Evolutionary conservation across 352 stramenopile species (phyloP).

Genomic region (Phytophthora nicotianae): DNA sequence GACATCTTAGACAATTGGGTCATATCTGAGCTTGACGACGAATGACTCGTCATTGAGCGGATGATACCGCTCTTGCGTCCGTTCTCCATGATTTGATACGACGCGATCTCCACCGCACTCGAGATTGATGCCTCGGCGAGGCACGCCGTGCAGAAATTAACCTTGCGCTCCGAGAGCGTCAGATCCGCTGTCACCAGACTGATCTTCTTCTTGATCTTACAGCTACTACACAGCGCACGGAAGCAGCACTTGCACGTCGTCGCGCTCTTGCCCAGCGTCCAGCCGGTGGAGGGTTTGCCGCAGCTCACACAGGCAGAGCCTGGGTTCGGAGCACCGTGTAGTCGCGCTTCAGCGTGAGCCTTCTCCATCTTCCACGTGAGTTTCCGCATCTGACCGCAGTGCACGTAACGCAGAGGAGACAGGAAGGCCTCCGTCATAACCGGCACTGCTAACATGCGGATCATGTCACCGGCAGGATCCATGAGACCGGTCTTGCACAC

Average conservation of each 20-base stretch:
- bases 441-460: conserved; percentile 43
- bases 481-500: conserved; percentile 48
- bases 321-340: conserved; percentile 33
- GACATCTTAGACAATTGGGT: conserved; percentile 29
- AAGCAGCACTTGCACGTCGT: conserved; percentile 44
- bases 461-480: conserved; percentile 42
- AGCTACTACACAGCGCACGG: conserved; percentile 35
- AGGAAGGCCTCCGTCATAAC: conserved; percentile 48
- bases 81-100: conserved; percentile 39
- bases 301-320: conserved; percentile 32
- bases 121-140: conserved; percentile 29
- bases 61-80: conserved; percentile 36
- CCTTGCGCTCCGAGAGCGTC: conserved; percentile 39
- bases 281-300: conserved; percentile 22
- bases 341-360: conserved; percentile 28
- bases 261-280: conserved; percentile 37
- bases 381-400: conserved; percentile 74
- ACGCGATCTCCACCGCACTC: conserved; percentile 34
- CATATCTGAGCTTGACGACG: conserved; percentile 36
- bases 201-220: conserved; percentile 51
- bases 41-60: conserved; percentile 29
- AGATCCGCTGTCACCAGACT: conserved; percentile 41
- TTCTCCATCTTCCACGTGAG: conserved; percentile 65
- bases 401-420: conserved; percentile 39
- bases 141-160: conserved; percentile 41